Conservation (phyloP, 768 basidiomycete genomes). For the Nidularia sp. region DNA sequence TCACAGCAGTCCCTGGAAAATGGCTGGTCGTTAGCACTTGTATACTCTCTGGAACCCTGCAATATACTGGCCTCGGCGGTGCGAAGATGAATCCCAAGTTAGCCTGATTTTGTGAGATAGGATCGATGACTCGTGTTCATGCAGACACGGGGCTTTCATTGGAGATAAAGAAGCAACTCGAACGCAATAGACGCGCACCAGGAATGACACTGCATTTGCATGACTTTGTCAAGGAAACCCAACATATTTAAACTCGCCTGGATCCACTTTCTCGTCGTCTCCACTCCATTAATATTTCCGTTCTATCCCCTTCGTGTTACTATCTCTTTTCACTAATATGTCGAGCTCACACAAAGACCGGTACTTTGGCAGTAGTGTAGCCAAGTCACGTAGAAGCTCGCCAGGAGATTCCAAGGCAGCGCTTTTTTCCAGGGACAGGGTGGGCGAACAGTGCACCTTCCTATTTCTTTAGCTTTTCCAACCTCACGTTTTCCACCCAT, state of each 20-base stretch:
- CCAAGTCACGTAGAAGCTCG: slow-evolving; percentile 65
- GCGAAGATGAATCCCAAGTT: slow-evolving; percentile 5
- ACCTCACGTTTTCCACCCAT: slow-evolving; percentile 88
- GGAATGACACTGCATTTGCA: slow-evolving; percentile 23
- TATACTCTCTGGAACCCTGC: neutral
- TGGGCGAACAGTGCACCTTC: slow-evolving; percentile 87
- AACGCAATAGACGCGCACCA: slow-evolving; percentile 28
- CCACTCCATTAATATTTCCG: slow-evolving; percentile 51
- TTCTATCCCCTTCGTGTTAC: slow-evolving; percentile 50
- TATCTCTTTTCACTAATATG: slow-evolving; percentile 60
- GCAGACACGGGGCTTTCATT: slow-evolving; percentile 37
- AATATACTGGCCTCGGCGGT: neutral
- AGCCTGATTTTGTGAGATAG: slow-evolving; percentile 6
- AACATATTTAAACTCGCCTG: slow-evolving; percentile 44
- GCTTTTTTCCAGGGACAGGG: slow-evolving; percentile 79
- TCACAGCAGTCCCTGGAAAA: neutral
- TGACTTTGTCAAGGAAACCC: slow-evolving; percentile 1
- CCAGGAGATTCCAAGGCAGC: slow-evolving; percentile 61
- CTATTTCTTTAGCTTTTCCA: slow-evolving; percentile 82
- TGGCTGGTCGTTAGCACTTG: neutral
- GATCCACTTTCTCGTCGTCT: slow-evolving; percentile 29
- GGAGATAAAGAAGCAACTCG: slow-evolving; percentile 25
- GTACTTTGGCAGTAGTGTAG: slow-evolving; percentile 60
- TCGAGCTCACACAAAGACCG: slow-evolving; percentile 71
- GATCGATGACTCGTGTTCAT: slow-evolving; percentile 16